Conservation (phyloP, 1,284 basidiomycete species). For the Rhodotorula sp. region DNA sequence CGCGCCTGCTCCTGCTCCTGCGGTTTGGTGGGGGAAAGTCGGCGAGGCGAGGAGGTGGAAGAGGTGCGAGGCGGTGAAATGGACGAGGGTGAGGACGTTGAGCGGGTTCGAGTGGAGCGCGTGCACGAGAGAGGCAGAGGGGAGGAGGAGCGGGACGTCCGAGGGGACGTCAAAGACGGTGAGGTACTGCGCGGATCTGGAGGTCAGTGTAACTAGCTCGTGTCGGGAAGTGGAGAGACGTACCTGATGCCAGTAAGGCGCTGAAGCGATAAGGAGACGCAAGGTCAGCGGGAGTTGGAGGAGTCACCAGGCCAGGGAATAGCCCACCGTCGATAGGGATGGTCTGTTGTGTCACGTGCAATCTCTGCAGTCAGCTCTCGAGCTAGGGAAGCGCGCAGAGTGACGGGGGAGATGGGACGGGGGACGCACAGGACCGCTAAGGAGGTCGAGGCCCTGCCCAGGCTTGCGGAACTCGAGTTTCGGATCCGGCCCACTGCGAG, state of each 20-base stretch:
- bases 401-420: neutral
- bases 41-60: conserved; percentile 64
- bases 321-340: conserved; percentile 16
- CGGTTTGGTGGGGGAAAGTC: conserved; percentile 1
- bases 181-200: conserved; percentile 62
- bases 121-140: conserved; percentile 63
- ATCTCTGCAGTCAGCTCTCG: neutral
- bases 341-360: neutral
- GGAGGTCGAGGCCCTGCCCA: conserved; percentile 71
- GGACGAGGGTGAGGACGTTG: conserved; percentile 79
- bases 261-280: conserved; percentile 52
- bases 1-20: neutral
- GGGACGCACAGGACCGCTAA: conserved; percentile 66
- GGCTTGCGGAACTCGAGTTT: conserved; percentile 83
- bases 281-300: neutral
- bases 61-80: conserved; percentile 69
- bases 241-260: conserved; percentile 64
- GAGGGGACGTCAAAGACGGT: conserved; percentile 79
- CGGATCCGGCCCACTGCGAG: conserved; percentile 60
- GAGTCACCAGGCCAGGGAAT: neutral
- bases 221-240: neutral
- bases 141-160: conserved; percentile 84
- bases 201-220: neutral
- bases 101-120: conserved; percentile 76
- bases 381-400: too few species aligned